Percentiles rank a stretch among this genome's conserved stretches.
Evolutionary conservation across 139 green algal genomes (phyloP).

Genomic region (Microglena sp.): DNA sequence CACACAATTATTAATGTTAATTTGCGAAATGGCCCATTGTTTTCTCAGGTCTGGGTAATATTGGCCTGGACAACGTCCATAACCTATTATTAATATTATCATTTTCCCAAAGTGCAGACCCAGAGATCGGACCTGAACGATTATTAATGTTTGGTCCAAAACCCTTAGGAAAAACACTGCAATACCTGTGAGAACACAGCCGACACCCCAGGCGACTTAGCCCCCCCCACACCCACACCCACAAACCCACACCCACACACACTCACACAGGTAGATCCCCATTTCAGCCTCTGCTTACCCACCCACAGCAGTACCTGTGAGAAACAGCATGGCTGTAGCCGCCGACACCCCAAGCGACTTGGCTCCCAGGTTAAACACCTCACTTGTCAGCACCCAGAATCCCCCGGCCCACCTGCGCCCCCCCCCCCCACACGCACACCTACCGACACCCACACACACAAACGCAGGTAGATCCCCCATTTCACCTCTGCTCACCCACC

Average conservation of each 20-base stretch:
- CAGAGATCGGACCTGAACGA: too few species aligned
- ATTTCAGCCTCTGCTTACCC: neutral
- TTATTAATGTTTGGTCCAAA: too few species aligned
- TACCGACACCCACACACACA: too few species aligned
- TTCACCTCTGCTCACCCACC: constrained; percentile 34
- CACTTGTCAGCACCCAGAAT: constrained; percentile 57
- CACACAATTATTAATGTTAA: too few species aligned
- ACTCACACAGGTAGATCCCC: neutral
- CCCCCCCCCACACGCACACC: neutral
- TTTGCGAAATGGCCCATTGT: too few species aligned
- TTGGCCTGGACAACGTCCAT: constrained; percentile 3
- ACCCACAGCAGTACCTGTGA: too few species aligned
- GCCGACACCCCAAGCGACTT: neutral
- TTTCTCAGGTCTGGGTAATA: too few species aligned
- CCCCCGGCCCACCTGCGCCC: too few species aligned
- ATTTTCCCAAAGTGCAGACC: too few species aligned
- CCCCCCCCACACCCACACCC: neutral
- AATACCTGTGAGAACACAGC: neutral
- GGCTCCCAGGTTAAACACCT: constrained; percentile 13
- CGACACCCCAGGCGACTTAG: neutral
- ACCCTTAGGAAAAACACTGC: neutral
- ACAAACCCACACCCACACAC: neutral
- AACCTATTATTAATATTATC: neutral
- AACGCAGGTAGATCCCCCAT: too few species aligned
- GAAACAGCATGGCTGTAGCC: too few species aligned